A percentile compares a stretch with the other conserved stretches of the same genome.
Evolutionary conservation across 2,329 filamentous ascomycete genomes (phyloP).

Genomic region (Fusarium lyarnte): DNA sequence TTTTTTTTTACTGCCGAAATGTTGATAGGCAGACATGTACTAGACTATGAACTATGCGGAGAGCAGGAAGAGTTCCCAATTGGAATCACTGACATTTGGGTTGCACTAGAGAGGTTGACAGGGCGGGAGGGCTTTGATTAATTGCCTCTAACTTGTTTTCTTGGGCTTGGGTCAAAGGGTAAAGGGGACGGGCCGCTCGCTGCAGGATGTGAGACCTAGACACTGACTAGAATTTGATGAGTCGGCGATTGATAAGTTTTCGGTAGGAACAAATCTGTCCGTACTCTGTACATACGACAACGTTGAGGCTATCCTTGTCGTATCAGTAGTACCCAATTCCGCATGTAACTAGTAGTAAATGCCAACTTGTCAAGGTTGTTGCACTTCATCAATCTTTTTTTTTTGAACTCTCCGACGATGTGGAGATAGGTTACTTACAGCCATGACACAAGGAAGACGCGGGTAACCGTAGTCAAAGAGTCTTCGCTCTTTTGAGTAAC

Average conservation of each 20-base stretch:
- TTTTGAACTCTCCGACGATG: not conserved
- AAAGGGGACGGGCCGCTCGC: constrained; percentile 29
- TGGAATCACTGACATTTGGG: not conserved
- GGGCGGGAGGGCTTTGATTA: not conserved
- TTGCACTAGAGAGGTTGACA: not conserved
- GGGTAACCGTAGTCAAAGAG: not conserved
- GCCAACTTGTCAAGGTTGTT: not conserved
- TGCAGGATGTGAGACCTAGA: not conserved
- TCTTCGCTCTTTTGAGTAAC: not conserved
- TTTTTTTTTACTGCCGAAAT: constrained; percentile 22
- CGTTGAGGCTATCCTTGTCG: not conserved
- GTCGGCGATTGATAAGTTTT: not conserved
- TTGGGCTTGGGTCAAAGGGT: not conserved
- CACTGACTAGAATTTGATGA: not conserved
- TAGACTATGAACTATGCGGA: constrained; percentile 14
- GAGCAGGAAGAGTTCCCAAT: not conserved
- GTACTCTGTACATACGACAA: not conserved
- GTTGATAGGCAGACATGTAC: constrained; percentile 8
- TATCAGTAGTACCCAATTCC: not conserved
- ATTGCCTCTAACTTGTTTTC: not conserved
- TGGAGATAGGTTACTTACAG: not conserved
- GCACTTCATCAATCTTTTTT: not conserved
- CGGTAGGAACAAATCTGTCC: not conserved
- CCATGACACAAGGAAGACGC: constrained; percentile 10
- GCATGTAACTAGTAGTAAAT: not conserved